Conservation (phyloP, 2,329 filamentous ascomycete species). For the Apiospora hydei region DNA sequence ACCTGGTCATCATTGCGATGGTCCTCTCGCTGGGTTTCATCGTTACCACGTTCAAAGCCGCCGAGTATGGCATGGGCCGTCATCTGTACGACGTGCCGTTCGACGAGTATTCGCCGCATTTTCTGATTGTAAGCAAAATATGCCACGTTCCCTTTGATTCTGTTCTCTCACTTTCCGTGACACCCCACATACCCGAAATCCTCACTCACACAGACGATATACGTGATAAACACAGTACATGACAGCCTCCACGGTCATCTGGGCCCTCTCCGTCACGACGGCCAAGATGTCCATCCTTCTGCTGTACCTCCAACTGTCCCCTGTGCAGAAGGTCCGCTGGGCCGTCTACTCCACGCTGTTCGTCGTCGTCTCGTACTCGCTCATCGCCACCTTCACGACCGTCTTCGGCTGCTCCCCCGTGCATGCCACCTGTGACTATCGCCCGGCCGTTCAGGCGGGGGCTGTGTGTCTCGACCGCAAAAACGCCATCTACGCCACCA, state of each 20-base stretch:
- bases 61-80: no score
- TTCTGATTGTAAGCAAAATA: no score
- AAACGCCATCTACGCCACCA: neutral
- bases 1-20: neutral
- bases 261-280: neutral
- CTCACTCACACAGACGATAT: no score
- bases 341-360: neutral
- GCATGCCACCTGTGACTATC: neutral
- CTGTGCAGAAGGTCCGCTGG: neutral
- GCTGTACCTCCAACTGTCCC: neutral
- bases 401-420: neutral
- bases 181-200: no score
- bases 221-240: no score
- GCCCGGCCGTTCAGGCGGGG: neutral
- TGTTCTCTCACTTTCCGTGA: no score
- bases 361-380: neutral
- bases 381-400: neutral
- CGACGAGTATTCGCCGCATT: no score
- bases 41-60: neutral
- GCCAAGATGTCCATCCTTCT: neutral
- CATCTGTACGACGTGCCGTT: no score
- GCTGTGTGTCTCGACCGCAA: neutral
- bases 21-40: neutral
- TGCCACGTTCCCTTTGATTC: no score
- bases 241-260: neutral